A percentile compares a stretch with the other conserved stretches of the same genome.
These are phyloP conservation scores for Pseudopediastrum boryanum DNA, from an alignment of 139 green algal genomes.

Conservation along the genomic window DNA sequence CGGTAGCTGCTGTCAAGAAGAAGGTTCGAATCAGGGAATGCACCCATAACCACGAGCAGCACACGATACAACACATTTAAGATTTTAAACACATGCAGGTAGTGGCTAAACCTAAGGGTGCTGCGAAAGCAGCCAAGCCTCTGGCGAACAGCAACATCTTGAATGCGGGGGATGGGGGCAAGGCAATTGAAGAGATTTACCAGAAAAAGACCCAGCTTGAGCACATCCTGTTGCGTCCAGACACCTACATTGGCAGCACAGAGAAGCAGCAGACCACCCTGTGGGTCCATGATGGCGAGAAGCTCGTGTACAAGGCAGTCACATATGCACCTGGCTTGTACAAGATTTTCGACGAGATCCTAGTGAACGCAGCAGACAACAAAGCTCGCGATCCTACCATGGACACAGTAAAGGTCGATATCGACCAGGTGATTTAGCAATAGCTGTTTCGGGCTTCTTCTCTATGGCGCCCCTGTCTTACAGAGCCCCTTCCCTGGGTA, in stretches of 20 bases:
- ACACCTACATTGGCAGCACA: slow-evolving; percentile 97
- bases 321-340: slow-evolving; percentile 94
- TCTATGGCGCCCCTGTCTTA: neutral
- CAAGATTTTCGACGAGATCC: slow-evolving; percentile 99
- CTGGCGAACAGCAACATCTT: too few species aligned
- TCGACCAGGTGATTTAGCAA: slow-evolving; percentile 72
- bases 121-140: too few species aligned
- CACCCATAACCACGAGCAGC: too few species aligned
- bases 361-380: slow-evolving; percentile 99
- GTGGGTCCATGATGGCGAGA: slow-evolving; percentile 91
- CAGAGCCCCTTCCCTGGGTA: neutral
- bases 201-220: slow-evolving; percentile 99
- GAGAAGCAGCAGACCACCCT: slow-evolving; percentile 87
- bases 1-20: too few species aligned
- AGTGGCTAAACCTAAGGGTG: too few species aligned
- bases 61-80: too few species aligned
- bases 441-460: neutral
- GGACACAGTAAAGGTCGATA: slow-evolving; percentile 87
- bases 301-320: slow-evolving; percentile 58
- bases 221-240: slow-evolving; percentile 97
- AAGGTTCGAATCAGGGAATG: too few species aligned
- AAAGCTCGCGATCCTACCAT: slow-evolving; percentile 95
- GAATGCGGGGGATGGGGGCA: slow-evolving; percentile 56
- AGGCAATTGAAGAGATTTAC: slow-evolving; percentile 96
- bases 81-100: too few species aligned